Evolutionary conservation across 768 basidiomycete species (phyloP).

Genomic region (Boletus sp.): DNA sequence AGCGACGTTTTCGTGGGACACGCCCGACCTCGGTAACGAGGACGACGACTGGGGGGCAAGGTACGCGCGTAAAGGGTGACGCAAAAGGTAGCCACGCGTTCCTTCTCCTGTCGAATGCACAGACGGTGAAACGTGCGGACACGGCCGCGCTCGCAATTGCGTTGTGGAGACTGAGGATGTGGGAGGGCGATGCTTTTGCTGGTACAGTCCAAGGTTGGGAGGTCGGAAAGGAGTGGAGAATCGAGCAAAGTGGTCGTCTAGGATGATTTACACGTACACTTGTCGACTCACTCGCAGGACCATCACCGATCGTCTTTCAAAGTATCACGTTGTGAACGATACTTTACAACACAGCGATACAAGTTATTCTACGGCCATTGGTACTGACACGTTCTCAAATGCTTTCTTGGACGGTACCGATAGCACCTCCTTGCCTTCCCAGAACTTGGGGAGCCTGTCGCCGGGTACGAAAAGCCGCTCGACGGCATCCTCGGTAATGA

Average conservation of each 20-base stretch:
- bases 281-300: neutral
- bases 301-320: too few relatives aligned
- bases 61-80: constrained; percentile 23
- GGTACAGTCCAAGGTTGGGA: constrained; percentile 37
- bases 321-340: neutral
- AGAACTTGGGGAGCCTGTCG: constrained; percentile 83
- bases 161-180: constrained; percentile 78
- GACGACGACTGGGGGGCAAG: neutral
- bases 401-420: constrained; percentile 31
- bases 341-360: constrained; percentile 5
- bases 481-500: constrained; percentile 90
- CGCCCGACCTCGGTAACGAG: neutral
- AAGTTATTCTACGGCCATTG: constrained; percentile 47
- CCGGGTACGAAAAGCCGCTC: constrained; percentile 93
- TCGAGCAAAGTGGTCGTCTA: constrained; percentile 9
- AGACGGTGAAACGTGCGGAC: constrained; percentile 54
- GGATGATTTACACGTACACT: neutral
- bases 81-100: constrained; percentile 68
- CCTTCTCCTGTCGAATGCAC: constrained; percentile 52
- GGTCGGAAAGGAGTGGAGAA: constrained; percentile 26
- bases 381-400: constrained; percentile 28
- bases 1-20: constrained; percentile 34
- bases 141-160: constrained; percentile 65
- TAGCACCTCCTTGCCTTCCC: constrained; percentile 80
- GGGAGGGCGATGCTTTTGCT: constrained; percentile 50